These are phyloP conservation scores for Phytophthora capsici DNA, from an alignment of 352 stramenopile genomes.

Conservation along the genomic window DNA sequence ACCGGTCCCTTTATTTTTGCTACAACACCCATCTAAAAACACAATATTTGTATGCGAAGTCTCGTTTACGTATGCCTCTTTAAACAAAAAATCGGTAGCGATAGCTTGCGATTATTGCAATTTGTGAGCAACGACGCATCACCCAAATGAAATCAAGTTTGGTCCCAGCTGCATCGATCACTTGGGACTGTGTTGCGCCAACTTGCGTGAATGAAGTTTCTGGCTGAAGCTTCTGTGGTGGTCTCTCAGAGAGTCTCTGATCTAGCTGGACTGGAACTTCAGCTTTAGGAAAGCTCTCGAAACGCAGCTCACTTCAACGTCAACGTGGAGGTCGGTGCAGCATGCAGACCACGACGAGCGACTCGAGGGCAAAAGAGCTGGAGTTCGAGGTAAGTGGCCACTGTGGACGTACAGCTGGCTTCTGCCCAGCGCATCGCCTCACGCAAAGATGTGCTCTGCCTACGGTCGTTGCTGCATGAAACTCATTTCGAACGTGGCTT, in stretches of 20 bases:
- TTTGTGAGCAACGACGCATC: constrained; percentile 30
- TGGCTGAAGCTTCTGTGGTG: background rate
- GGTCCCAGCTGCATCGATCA: constrained; percentile 2
- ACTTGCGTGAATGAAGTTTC: too few species aligned
- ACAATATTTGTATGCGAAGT: background rate
- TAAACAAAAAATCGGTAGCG: background rate
- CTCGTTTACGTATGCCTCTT: background rate
- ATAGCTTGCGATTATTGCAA: constrained; percentile 17
- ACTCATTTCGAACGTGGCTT: constrained; percentile 1
- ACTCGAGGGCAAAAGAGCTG: constrained; percentile 21
- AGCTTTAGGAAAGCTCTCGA: background rate
- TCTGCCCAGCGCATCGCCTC: constrained; percentile 11
- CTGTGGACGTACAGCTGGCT: background rate
- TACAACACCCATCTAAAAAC: background rate
- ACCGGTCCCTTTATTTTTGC: constrained; percentile 2
- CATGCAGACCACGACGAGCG: constrained; percentile 4
- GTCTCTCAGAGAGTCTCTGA: background rate
- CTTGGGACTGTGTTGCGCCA: too few species aligned
- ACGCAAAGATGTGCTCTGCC: constrained; percentile 15
- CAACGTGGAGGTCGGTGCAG: constrained; percentile 8
- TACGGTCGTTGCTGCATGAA: background rate
- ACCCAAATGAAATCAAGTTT: constrained; percentile 28
- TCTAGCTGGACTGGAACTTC: constrained; percentile 14
- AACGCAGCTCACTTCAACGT: constrained; percentile 6
- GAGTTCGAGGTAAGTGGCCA: constrained; percentile 8